Conservation (phyloP, 2,329 filamentous ascomycete genomes). For the Torrubiellomyces zombiae region DNA sequence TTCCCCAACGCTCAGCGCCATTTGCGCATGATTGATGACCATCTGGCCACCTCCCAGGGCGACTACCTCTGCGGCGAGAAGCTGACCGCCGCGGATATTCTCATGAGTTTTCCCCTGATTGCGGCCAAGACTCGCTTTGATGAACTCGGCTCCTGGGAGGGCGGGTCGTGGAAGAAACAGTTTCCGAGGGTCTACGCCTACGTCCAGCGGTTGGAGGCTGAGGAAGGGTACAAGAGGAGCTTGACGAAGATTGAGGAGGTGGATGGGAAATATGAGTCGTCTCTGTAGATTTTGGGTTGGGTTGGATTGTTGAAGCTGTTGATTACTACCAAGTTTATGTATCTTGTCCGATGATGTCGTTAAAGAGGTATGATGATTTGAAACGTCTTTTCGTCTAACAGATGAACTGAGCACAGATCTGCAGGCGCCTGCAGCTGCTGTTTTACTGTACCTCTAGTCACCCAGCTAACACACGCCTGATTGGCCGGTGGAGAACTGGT, state of each 20-base stretch:
- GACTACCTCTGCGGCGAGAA: constrained; percentile 31
- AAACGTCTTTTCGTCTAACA: no score
- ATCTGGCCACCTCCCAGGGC: constrained; percentile 27
- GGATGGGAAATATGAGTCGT: constrained; percentile 20
- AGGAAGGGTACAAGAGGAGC: constrained; percentile 31
- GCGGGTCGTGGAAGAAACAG: constrained; percentile 18
- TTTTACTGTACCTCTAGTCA: no score
- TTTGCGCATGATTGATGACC: constrained; percentile 31
- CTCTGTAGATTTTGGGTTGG: constrained; percentile 5
- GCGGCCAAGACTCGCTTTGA: constrained; percentile 22
- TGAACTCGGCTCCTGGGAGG: constrained; percentile 24
- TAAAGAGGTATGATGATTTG: no score
- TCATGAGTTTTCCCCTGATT: constrained; percentile 36
- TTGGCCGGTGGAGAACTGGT: no score
- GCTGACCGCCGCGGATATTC: constrained; percentile 35
- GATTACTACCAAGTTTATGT: no score
- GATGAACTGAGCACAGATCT: no score
- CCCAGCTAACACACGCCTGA: no score
- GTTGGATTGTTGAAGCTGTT: no score
- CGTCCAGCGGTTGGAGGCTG: constrained; percentile 23
- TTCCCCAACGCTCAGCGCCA: constrained; percentile 31
- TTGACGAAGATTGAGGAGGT: constrained; percentile 31
- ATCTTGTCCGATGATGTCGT: no score
- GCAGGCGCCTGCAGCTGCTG: no score
- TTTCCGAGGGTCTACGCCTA: constrained; percentile 31